Percentiles rank a stretch among this genome's conserved stretches.
Conservation (phyloP, 2,329 filamentous ascomycete genomes). For the Stagonosporopsis tanaceti region DNA sequence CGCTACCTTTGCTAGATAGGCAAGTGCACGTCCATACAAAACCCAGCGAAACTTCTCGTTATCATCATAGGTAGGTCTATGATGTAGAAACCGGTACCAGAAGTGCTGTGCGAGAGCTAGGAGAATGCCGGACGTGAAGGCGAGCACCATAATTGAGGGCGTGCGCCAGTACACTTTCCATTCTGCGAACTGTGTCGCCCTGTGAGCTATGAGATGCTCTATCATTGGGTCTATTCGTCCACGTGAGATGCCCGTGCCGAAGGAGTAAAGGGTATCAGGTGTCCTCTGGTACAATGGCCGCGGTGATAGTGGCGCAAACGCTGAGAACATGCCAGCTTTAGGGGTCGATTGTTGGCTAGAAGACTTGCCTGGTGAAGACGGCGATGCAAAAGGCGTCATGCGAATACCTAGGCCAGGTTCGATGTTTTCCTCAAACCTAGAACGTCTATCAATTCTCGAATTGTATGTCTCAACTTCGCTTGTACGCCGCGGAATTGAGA, state of each 20-base stretch:
- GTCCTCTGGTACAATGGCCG: constrained; percentile 29
- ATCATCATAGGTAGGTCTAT: constrained; percentile 32
- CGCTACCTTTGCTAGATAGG: constrained; percentile 46
- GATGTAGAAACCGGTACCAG: constrained; percentile 42
- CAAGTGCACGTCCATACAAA: constrained; percentile 46
- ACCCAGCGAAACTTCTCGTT: constrained; percentile 44
- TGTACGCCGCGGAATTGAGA: constrained; percentile 24
- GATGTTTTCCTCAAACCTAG: constrained; percentile 28
- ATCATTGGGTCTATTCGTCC: constrained; percentile 41
- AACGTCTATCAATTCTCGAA: constrained; percentile 18
- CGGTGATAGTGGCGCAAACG: constrained; percentile 20
- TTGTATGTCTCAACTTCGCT: constrained; percentile 28
- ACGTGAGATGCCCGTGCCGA: constrained; percentile 31
- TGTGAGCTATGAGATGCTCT: constrained; percentile 40
- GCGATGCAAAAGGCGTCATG: constrained; percentile 33
- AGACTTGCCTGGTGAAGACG: constrained; percentile 32
- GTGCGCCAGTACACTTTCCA: constrained; percentile 51
- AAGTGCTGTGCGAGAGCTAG: constrained; percentile 46
- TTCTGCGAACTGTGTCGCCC: constrained; percentile 41
- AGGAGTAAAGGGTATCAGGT: constrained; percentile 32
- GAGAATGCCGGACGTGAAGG: constrained; percentile 40
- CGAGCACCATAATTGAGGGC: constrained; percentile 35
- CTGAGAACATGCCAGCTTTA: constrained; percentile 30
- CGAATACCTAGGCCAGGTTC: constrained; percentile 39
- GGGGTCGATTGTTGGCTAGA: constrained; percentile 27